phyloP scores from a whole-genome alignment of 2,329 filamentous ascomycete genomes.

The Botryotinia calthae region DNA sequence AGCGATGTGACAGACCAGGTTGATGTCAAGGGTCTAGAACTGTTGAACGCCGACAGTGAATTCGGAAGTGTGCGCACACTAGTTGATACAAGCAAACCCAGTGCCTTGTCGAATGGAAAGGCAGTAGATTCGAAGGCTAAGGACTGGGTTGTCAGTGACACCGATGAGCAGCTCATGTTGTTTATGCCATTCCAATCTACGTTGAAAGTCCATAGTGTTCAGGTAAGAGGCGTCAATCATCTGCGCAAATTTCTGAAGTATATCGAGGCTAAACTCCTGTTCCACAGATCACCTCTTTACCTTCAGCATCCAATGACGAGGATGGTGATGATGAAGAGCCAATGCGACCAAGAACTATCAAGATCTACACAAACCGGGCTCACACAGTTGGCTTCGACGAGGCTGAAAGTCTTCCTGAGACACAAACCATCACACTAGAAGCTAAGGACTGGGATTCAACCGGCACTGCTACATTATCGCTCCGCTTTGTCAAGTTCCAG shows the following conservation, averaged over 20 bases:
- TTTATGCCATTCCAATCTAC: slow-evolving; percentile 86
- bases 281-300: slow-evolving; percentile 77
- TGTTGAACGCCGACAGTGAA: slow-evolving; percentile 81
- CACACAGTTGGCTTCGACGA: slow-evolving; percentile 95
- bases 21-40: slow-evolving; percentile 75
- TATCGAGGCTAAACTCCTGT: not conserved
- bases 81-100: slow-evolving; percentile 69
- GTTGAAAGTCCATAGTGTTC: slow-evolving; percentile 82
- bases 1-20: slow-evolving; percentile 78
- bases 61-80: slow-evolving; percentile 70
- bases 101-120: slow-evolving; percentile 58
- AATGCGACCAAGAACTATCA: slow-evolving; percentile 77
- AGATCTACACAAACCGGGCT: slow-evolving; percentile 82
- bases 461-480: slow-evolving; percentile 66
- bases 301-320: slow-evolving; percentile 53
- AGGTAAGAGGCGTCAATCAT: slow-evolving; percentile 46
- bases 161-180: slow-evolving; percentile 93
- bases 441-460: slow-evolving; percentile 78
- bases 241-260: slow-evolving; percentile 2
- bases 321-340: slow-evolving; percentile 76
- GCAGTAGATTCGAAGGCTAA: slow-evolving; percentile 47
- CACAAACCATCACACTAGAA: slow-evolving; percentile 74
- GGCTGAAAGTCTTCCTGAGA: slow-evolving; percentile 79
- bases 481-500: slow-evolving; percentile 97
- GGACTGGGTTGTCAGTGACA: slow-evolving; percentile 95